These are phyloP conservation scores for Grosmannia clavigera DNA, from an alignment of 2,329 filamentous ascomycete genomes.

Conservation along the genomic window DNA sequence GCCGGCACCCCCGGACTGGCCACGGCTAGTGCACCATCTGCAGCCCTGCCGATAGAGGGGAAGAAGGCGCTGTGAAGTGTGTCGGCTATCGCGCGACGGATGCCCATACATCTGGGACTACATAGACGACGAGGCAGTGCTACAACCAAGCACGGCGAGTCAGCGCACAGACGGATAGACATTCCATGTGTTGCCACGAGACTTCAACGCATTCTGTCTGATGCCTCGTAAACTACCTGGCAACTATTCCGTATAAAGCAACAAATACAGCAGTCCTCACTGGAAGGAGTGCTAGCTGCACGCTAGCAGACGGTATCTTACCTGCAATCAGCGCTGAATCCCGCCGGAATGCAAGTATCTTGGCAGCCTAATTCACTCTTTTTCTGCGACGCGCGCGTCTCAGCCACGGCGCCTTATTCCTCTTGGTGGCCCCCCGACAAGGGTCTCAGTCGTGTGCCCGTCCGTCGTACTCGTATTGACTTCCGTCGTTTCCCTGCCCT, in stretches of 20 bases:
- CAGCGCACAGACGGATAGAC: too few relatives aligned
- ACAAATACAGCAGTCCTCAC: too few relatives aligned
- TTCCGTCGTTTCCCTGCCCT: not conserved
- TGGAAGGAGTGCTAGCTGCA: not conserved
- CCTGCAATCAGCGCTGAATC: not conserved
- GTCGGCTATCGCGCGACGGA: too few relatives aligned
- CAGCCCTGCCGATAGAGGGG: not conserved
- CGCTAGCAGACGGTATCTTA: not conserved
- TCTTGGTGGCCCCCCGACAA: not conserved
- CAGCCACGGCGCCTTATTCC: not conserved
- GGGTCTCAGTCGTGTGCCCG: not conserved
- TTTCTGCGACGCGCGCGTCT: not conserved
- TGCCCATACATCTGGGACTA: too few relatives aligned
- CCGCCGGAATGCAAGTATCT: not conserved
- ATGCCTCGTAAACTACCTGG: too few relatives aligned
- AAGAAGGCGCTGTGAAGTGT: not conserved
- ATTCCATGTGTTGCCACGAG: too few relatives aligned
- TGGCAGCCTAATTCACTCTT: not conserved
- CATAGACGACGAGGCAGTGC: too few relatives aligned
- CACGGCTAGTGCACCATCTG: not conserved
- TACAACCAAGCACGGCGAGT: too few relatives aligned
- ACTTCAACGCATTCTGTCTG: too few relatives aligned
- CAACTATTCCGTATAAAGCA: too few relatives aligned
- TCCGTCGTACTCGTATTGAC: not conserved
- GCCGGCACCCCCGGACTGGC: slow-evolving; percentile 23